Evolutionary conservation across 176 grass and related monocot species (phyloP).

Genomic region (Musa troglodytarum): DNA sequence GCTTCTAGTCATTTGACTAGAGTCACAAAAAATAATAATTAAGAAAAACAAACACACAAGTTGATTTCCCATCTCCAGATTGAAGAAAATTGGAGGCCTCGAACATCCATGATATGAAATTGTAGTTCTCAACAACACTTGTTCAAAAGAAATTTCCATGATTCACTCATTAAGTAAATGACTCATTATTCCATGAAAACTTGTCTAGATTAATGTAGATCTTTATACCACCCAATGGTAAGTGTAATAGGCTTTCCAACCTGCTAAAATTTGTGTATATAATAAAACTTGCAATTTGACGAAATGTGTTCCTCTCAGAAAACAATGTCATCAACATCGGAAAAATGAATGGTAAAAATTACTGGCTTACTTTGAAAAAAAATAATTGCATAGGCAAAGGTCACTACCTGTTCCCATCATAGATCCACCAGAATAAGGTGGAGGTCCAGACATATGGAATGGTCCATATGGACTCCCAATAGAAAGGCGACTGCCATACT

Average conservation of each 20-base stretch:
- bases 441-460: conserved; percentile 44
- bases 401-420: conserved; percentile 56
- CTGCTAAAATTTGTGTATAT: not conserved
- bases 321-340: too few species aligned
- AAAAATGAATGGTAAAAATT: not conserved
- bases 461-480: conserved; percentile 64
- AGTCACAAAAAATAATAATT: too few species aligned
- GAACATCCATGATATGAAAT: not conserved
- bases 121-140: not conserved
- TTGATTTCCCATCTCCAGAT: not conserved
- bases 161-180: too few species aligned
- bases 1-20: not conserved
- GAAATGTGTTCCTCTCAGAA: not conserved
- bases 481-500: conserved; percentile 46
- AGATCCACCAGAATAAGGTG: conserved; percentile 46
- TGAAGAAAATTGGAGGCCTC: not conserved
- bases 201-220: too few species aligned
- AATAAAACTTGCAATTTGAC: not conserved
- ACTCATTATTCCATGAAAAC: too few species aligned
- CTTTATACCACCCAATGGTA: too few species aligned
- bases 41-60: not conserved
- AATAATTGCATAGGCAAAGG: not conserved
- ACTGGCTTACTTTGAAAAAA: not conserved
- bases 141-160: not conserved
- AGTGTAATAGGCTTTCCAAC: too few species aligned